Percentiles rank a stretch among this genome's conserved stretches.
Conservation (phyloP, 805 yeast species). For the Metschnikowia peoriensis region DNA sequence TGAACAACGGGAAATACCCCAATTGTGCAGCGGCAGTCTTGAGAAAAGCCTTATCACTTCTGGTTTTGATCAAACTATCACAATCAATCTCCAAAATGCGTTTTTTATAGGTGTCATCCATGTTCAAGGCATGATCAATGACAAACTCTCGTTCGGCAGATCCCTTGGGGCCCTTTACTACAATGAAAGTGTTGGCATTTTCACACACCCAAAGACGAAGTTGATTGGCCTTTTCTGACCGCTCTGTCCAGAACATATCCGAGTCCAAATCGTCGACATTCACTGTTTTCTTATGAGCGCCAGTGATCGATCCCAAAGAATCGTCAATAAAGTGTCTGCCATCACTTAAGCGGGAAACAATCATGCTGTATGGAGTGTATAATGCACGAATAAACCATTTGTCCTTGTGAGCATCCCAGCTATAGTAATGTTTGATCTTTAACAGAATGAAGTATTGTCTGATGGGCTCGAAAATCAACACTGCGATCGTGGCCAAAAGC, state of each 20-base stretch:
- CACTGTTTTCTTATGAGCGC: conserved; percentile 12
- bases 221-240: conserved; percentile 65
- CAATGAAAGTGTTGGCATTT: conserved; percentile 84
- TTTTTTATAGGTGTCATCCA: conserved; percentile 39
- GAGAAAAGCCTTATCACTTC: conserved; percentile 70
- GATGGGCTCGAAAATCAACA: conserved; percentile 87
- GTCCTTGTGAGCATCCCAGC: conserved; percentile 47
- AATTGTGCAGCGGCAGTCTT: conserved; percentile 67
- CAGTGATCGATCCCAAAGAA: conserved; percentile 14
- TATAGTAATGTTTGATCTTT: conserved; percentile 62
- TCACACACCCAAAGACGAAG: conserved; percentile 79
- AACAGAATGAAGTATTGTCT: conserved; percentile 75
- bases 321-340: conserved; percentile 40
- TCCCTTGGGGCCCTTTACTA: conserved; percentile 91
- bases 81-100: conserved; percentile 76
- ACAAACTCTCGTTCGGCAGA: conserved; percentile 88
- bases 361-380: conserved; percentile 26
- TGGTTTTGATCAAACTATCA: conserved; percentile 65
- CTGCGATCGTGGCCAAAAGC: conserved; percentile 75
- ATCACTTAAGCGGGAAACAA: conserved; percentile 26
- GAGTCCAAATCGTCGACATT: conserved; percentile 20
- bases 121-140: conserved; percentile 59
- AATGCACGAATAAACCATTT: conserved; percentile 28
- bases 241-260: conserved; percentile 63
- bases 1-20: conserved; percentile 92